These are phyloP conservation scores for Strigomonas culicis DNA, from an alignment of 208 protist species.

Conservation along the genomic window DNA sequence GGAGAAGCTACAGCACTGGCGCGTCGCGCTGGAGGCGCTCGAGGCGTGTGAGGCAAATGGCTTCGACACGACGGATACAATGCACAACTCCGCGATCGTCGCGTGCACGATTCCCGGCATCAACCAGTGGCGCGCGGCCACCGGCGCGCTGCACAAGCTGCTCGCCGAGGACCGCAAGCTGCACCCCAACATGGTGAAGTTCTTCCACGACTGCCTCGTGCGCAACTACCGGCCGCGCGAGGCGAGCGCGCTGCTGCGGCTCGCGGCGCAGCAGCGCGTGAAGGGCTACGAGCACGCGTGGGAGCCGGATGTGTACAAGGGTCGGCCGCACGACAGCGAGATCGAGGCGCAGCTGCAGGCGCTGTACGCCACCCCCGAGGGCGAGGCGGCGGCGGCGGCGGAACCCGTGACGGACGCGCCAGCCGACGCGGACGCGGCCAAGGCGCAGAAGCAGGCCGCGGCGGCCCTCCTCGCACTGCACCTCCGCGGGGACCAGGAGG, in stretches of 20 bases:
- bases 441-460: conserved; percentile 24
- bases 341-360: conserved; percentile 22
- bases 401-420: neutral
- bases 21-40: conserved; percentile 82
- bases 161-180: conserved; percentile 72
- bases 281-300: conserved; percentile 79
- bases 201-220: conserved; percentile 86
- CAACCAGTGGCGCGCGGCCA: conserved; percentile 81
- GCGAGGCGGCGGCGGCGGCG: neutral
- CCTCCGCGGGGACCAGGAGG: conserved; percentile 70
- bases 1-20: conserved; percentile 89
- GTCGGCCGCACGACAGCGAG: conserved; percentile 41
- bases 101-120: conserved; percentile 85
- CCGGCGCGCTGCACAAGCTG: conserved; percentile 67
- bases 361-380: neutral
- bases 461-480: conserved; percentile 50
- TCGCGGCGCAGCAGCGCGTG: conserved; percentile 68
- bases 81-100: conserved; percentile 90
- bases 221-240: conserved; percentile 78
- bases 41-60: conserved; percentile 85
- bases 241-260: conserved; percentile 68
- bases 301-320: conserved; percentile 79
- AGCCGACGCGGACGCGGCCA: neutral
- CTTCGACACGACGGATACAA: conserved; percentile 88
- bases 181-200: conserved; percentile 83